Evolutionary conservation across 202 grass and related monocot species (phyloP), one percentile per base, ranked within the genome.

Genomic region (Setaria viridis): DNA sequence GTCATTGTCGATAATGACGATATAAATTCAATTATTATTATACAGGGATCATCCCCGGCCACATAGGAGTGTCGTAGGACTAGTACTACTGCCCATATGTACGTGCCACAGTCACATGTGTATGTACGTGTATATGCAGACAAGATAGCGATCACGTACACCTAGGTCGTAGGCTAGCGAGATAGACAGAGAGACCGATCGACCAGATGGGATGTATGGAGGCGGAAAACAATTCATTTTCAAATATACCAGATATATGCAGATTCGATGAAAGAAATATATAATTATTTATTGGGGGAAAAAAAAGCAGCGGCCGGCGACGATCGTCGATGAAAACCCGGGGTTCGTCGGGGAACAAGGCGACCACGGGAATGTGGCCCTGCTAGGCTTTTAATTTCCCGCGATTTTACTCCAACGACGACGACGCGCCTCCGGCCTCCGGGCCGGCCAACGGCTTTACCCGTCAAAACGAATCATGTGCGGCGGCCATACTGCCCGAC

Each of bases 381-480:
- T 20, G 29, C 60, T 6, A 33, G 13, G 15, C 32, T 84, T 87
- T 15, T 14, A 50, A 17, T 80, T 90, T 80, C 45, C 47, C 56
- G 79, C 48, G 63, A 53, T 70, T 84, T 84, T 70, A 87, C 89
- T 80, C 84, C 63, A 77, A 51, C 75, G 37, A 74, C 72, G 72
- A 54, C 48, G 49, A 53, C 70, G 47, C 43, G 7, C 43, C 43
- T 46, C 42, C 42, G 42, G 9, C 43, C 43, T 6, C 1, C 64
- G 33, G 34, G 65, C 39, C 45, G 32, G 13, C 37, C 68, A 87
- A 91, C 89, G 66, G 72, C 82, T 88, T 88, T 91, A 91, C 82
- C 89, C 72, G 89, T 88, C 78, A 76, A 87, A 85, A 42, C 66
- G 84, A 88, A 91, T 85, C 85, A 77, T 78, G 72, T 84, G 51